Conservation (phyloP, 805 yeast species). For the Pichia manshurica region DNA sequence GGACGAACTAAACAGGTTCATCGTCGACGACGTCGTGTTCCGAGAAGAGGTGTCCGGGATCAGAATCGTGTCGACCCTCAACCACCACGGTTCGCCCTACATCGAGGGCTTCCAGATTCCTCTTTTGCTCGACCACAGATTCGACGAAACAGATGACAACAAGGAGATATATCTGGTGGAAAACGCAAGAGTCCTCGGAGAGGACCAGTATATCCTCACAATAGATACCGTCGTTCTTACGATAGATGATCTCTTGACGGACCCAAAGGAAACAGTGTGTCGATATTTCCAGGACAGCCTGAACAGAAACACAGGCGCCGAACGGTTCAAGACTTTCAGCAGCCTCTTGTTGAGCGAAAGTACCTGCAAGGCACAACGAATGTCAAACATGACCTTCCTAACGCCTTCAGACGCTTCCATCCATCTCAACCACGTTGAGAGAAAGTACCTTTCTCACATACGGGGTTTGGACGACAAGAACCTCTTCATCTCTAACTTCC, state of each 20-base stretch:
- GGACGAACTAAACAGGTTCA: conserved; percentile 26
- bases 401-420: conserved; percentile 41
- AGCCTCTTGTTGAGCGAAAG: conserved; percentile 16
- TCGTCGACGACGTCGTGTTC: conserved; percentile 30
- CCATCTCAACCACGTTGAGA: conserved; percentile 35
- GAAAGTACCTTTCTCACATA: conserved; percentile 35
- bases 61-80: conserved; percentile 22
- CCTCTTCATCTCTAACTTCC: conserved; percentile 27
- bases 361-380: conserved; percentile 18
- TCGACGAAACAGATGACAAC: conserved; percentile 19
- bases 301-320: conserved; percentile 15
- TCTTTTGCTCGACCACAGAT: conserved; percentile 28
- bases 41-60: conserved; percentile 28
- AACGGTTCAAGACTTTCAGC: conserved; percentile 18
- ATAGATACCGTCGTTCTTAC: conserved; percentile 68
- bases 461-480: conserved; percentile 29
- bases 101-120: conserved; percentile 26
- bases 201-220: conserved; percentile 52
- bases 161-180: conserved; percentile 34
- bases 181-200: conserved; percentile 45
- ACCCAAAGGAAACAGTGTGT: conserved; percentile 33
- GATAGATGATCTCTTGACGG: conserved; percentile 39
- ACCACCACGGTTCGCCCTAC: conserved; percentile 19
- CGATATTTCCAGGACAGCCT: conserved; percentile 28
- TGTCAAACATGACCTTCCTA: conserved; percentile 38